Percentiles rank a stretch among this genome's conserved stretches.
These are phyloP conservation scores for Ceriops decandra DNA, from an alignment of 345 rosid genomes.

Conservation along the genomic window DNA sequence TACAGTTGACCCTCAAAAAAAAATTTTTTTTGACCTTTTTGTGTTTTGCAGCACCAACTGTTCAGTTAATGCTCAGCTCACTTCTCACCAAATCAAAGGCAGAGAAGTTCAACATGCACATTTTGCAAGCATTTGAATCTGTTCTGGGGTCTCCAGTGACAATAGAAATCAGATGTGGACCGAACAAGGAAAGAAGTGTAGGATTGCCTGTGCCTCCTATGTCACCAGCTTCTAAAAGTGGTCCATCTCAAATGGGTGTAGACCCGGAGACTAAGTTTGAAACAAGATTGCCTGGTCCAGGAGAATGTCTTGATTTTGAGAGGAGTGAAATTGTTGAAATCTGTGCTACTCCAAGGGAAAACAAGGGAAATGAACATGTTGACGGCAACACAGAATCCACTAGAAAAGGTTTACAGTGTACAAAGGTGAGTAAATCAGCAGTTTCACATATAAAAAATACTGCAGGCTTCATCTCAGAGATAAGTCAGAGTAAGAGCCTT, in stretches of 20 bases:
- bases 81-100: slow-evolving; percentile 51
- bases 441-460: slow-evolving; percentile 28
- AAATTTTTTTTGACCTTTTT: neutral
- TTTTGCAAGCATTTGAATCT: slow-evolving; percentile 76
- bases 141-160: slow-evolving; percentile 76
- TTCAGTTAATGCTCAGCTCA: slow-evolving; percentile 71
- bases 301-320: slow-evolving; percentile 32
- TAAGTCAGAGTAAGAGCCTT: slow-evolving; percentile 64
- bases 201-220: slow-evolving; percentile 30
- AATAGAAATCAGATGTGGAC: slow-evolving; percentile 72
- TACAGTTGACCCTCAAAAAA: neutral
- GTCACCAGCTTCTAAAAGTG: slow-evolving; percentile 42
- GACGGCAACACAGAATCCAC: slow-evolving; percentile 29
- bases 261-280: slow-evolving; percentile 21
- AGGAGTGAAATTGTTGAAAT: slow-evolving; percentile 74
- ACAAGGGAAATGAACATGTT: slow-evolving; percentile 25
- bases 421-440: slow-evolving; percentile 17
- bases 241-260: slow-evolving; percentile 30
- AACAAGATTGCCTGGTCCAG: slow-evolving; percentile 18
- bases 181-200: slow-evolving; percentile 37
- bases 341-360: slow-evolving; percentile 38
- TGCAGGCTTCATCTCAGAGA: slow-evolving; percentile 27
- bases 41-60: slow-evolving; percentile 71
- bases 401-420: slow-evolving; percentile 26
- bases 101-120: slow-evolving; percentile 60